Evolutionary conservation across 2,329 filamentous ascomycete species (phyloP).

Genomic region (Talaromyces sp.): DNA sequence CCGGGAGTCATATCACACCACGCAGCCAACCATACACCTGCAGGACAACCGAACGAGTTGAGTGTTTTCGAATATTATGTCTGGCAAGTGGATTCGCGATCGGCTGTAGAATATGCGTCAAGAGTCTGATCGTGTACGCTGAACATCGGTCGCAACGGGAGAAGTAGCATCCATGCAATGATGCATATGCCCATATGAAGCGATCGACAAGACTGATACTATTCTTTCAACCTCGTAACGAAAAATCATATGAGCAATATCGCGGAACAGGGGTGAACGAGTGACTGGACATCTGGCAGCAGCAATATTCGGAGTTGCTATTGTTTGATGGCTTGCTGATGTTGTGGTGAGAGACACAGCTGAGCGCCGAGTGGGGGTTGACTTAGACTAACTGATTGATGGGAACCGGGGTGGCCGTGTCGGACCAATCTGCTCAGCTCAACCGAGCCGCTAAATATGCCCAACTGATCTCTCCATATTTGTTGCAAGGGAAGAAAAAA

Average conservation of each 20-base stretch:
- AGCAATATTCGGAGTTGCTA: neutral
- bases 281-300: neutral
- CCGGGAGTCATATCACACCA: constrained; percentile 6
- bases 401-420: neutral
- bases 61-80: neutral
- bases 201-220: neutral
- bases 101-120: neutral
- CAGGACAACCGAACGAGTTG: neutral
- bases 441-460: constrained; percentile 1
- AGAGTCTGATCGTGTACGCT: constrained; percentile 5
- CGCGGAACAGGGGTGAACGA: neutral
- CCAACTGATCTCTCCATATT: neutral
- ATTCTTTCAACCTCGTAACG: neutral
- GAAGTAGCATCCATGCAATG: neutral
- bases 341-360: constrained; percentile 8
- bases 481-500: neutral
- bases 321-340: neutral
- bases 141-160: constrained; percentile 8
- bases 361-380: constrained; percentile 2
- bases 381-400: neutral
- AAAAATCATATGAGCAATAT: neutral
- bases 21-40: neutral
- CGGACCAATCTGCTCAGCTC: neutral
- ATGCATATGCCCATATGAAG: neutral
- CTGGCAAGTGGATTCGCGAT: neutral